Percentiles rank a stretch among this genome's conserved stretches.
These are phyloP conservation scores for Paragyromitra xinjiangensis DNA, from an alignment of 495 filamentous ascomycete genomes.

Conservation along the genomic window DNA sequence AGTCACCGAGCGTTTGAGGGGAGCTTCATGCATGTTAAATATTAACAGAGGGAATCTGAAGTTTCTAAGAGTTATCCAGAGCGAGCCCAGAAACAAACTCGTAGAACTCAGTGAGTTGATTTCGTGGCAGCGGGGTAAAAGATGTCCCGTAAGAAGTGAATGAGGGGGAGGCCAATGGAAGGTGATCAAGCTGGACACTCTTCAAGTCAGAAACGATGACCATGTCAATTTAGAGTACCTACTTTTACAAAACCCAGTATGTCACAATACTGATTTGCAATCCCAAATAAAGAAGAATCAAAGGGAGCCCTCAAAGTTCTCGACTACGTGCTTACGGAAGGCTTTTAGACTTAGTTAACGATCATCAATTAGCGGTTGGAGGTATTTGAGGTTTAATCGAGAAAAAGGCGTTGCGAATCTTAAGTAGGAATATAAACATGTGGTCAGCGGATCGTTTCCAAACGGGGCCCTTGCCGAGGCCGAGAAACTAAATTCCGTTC, in stretches of 20 bases:
- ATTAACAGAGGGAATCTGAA: background rate
- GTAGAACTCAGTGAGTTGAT: background rate
- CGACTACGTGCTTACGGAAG: background rate
- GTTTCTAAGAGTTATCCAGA: background rate
- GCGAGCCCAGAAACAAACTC: background rate
- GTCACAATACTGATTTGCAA: background rate
- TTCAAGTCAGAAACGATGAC: background rate
- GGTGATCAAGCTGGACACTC: slow-evolving; percentile 3
- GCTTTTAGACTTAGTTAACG: background rate
- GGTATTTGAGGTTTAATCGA: background rate
- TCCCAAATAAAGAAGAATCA: background rate
- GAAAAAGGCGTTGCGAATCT: background rate
- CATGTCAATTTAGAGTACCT: background rate
- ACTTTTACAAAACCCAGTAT: slow-evolving; percentile 2
- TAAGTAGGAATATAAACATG: too few relatives aligned
- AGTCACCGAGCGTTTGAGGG: slow-evolving; percentile 45
- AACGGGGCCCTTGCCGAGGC: too few relatives aligned
- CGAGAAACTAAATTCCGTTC: too few relatives aligned
- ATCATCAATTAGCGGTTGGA: background rate
- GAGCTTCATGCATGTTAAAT: slow-evolving; percentile 22
- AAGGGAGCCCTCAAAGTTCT: background rate
- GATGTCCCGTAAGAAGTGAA: background rate
- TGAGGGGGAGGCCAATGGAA: background rate
- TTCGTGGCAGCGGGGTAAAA: background rate
- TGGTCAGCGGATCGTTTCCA: too few relatives aligned